Base-by-base conservation (phyloP, 805 yeast species). In the Kluyveromyces dobzhanskii region DNA sequence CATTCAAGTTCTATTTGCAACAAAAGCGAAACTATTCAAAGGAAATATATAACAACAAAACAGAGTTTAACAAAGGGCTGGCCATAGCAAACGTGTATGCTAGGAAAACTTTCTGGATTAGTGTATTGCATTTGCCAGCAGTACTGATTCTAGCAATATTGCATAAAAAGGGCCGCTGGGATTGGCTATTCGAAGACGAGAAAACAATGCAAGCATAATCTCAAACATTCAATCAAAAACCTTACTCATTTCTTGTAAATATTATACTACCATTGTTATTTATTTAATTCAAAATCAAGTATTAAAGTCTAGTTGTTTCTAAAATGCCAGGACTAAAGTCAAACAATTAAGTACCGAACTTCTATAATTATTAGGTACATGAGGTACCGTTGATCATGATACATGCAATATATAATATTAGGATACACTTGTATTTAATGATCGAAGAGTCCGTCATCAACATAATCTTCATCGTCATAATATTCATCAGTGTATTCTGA, bases 141-240 rank as follows among this genome's bases (percentile, higher is more conserved):
- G 81, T 94, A 12, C 65, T 92, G 39, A 80, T 87, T 14, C 65
- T 92, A 44, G 97, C 97, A 1, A 90, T 92, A 87, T 59, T 92
- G 37, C 97, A 92, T 61, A 92, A 92, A 62, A 80, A 80, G 57
- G 96, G 96, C 4, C 86, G 87, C 57, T 90, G 97, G 97, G 95
- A 87, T 55, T 71, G 84, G 68, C 50, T 80, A 18, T 67, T 68
- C 36, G 52, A 57, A 14, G 54, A 60, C 12, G 35, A 40, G 17
- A 19, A 42, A 30, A 13, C 6, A 13, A 6, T 21, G 8, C 9
- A 6, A 21, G 24, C 24, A 21, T 21, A 21, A 21, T 21, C 9
- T 21, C 24, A 21, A 6, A 21, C 24, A 21, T 21, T 21, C 24
- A 21, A 6, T 21, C 24, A 21, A 21, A 21, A 21, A 21, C 9